Conservation (phyloP, 2,329 filamentous ascomycete species). For the Stagonosporopsis vannaccii region DNA sequence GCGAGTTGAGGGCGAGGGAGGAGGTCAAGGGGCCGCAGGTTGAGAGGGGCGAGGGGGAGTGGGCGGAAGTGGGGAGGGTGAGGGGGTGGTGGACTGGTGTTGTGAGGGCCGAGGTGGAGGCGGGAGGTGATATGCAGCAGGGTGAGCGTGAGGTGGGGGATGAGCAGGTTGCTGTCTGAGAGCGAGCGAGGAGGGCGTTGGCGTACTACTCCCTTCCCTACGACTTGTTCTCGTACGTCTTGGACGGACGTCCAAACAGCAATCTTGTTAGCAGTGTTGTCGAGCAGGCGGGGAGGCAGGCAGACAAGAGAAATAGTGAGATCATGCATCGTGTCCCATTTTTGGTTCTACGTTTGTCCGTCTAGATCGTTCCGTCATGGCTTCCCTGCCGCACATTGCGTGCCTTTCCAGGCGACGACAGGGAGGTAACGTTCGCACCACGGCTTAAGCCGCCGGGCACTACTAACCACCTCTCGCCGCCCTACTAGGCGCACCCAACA, state of each 20-base stretch:
- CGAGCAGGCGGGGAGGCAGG: too few species aligned
- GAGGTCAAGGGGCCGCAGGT: slow-evolving; percentile 56
- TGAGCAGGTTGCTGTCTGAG: too few species aligned
- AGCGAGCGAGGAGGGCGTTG: too few species aligned
- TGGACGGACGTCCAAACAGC: too few species aligned
- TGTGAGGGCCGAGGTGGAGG: slow-evolving; percentile 27
- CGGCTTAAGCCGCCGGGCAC: not conserved
- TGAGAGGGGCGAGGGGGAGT: slow-evolving; percentile 56
- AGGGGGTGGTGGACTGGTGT: slow-evolving; percentile 49
- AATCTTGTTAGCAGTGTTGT: too few species aligned
- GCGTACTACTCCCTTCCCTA: too few species aligned
- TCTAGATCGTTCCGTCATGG: slow-evolving; percentile 31
- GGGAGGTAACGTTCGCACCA: not conserved
- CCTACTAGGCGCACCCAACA: slow-evolving; percentile 2
- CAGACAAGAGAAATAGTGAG: slow-evolving; percentile 15
- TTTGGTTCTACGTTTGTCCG: slow-evolving; percentile 21
- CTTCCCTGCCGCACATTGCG: not conserved
- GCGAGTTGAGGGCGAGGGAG: slow-evolving; percentile 46
- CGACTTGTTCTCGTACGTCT: too few species aligned
- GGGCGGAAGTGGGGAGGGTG: slow-evolving; percentile 50
- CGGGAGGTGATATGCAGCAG: slow-evolving; percentile 21
- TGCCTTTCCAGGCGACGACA: not conserved
- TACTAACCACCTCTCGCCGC: not conserved
- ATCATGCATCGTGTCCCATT: slow-evolving; percentile 37
- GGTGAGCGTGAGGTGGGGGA: not conserved